Conservation (phyloP, 805 yeast species). For the Millerozyma miso region DNA sequence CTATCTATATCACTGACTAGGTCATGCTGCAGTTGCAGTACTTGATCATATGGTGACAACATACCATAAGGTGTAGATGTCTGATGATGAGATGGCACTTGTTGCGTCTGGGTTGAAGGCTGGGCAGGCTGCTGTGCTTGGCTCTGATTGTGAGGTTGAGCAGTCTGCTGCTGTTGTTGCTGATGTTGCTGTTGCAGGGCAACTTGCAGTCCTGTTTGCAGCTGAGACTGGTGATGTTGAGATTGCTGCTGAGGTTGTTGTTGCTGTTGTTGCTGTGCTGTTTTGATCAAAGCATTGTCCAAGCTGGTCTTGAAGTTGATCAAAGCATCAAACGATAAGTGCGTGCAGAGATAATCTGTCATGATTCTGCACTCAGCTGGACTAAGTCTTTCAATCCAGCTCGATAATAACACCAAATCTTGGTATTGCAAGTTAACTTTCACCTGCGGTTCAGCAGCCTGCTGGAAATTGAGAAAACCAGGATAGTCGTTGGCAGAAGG, state of each 20-base stretch:
- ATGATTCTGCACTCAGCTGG: conserved; percentile 50
- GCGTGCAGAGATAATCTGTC: conserved; percentile 50
- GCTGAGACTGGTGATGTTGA: background rate
- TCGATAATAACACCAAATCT: conserved; percentile 47
- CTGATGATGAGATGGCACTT: background rate
- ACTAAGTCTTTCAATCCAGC: conserved; percentile 48
- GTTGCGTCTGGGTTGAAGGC: background rate
- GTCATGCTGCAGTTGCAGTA: conserved; percentile 9
- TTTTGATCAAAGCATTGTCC: conserved; percentile 30
- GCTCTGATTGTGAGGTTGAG: background rate
- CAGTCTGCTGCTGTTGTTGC: conserved; percentile 1
- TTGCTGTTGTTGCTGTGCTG: background rate
- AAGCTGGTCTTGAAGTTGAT: conserved; percentile 46
- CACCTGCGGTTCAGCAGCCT: conserved; percentile 11
- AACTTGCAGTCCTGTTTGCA: conserved; percentile 1
- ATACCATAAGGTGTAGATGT: background rate
- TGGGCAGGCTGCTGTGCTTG: background rate
- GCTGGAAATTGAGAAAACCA: conserved; percentile 15
- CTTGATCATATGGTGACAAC: conserved; percentile 8
- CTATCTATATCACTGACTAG: conserved; percentile 15
- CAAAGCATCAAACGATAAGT: conserved; percentile 49
- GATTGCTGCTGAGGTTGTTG: conserved; percentile 1
- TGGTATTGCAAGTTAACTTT: conserved; percentile 36
- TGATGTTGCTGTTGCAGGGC: conserved; percentile 1
- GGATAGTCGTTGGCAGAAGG: conserved; percentile 40